Base-by-base conservation (phyloP, 768 basidiomycete species). In the Russula earlei region DNA sequence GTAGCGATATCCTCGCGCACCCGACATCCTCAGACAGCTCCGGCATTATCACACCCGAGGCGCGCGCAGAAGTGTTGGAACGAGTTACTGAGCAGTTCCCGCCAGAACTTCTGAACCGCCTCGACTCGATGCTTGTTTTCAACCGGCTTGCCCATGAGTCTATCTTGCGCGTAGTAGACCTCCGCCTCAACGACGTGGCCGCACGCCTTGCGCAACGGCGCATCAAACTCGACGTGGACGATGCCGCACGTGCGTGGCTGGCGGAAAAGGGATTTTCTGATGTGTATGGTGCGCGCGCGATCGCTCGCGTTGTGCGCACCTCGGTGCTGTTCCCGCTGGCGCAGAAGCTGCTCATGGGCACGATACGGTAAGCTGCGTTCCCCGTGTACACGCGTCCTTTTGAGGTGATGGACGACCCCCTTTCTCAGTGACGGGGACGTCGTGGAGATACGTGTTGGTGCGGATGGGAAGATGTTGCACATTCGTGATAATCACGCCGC, bases 91-190 rank as follows among this genome's bases (percentile, higher is more conserved):
- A 84, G 59, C 84, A 84, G 70, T 94, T 94, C 77, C 85, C 91
- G 10, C 92, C 92, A 0, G 92, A 96, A 68, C 77, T 95, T 3
- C 77, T 94, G 52, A 94, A 94, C 66, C 84, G 92, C 8, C 78
- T 95, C 34, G 91, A 95, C 65, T 81, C 87, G 1, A 87, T 88
- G 70, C 73, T 87, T 15, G 84, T 95, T 9, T 95, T 96, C 75
- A 94, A 94, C 75, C 93, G 91, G 66, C 81, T 96, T 17, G 83
- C 87, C 2, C 77, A 75, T 24, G 67, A 71, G 22, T 84, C 86
- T 4, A 87, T 94, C 51, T 70, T 88, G n/a, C 72, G 85, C 46
- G 85, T 96, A 22, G 90, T 94, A 19, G 73, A 74, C 3, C 74
- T 95, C 8, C 82, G 91, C 9, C 74, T 95, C 17, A 71, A 74